These are phyloP conservation scores for Macadamia integrifolia DNA, from an alignment of 164 flowering plant species.

Conservation along the genomic window DNA sequence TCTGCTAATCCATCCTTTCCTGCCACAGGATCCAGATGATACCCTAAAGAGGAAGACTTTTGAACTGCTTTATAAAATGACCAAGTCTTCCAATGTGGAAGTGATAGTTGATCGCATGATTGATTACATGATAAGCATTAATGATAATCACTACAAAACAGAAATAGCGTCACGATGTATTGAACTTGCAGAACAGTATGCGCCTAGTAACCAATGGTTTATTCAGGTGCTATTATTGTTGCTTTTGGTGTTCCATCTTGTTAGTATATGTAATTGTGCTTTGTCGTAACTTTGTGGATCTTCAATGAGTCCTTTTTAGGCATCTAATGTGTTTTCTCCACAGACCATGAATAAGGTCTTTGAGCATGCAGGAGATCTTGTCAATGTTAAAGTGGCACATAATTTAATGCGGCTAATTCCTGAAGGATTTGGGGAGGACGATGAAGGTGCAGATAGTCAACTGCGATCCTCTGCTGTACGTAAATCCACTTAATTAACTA, in stretches of 20 bases:
- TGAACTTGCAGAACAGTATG: conserved; percentile 97
- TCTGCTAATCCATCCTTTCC: background rate
- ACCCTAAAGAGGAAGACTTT: conserved; percentile 97
- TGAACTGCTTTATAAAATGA: conserved; percentile 92
- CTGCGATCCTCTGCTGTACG: conserved; percentile 97
- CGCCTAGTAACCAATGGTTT: conserved; percentile 98
- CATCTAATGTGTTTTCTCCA: conserved; percentile 14
- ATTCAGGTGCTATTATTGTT: conserved; percentile 60
- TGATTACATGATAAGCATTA: conserved; percentile 93
- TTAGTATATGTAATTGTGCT: background rate
- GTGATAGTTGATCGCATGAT: conserved; percentile 98
- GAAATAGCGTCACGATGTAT: conserved; percentile 97
- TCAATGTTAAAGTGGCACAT: conserved; percentile 83
- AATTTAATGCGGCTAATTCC: conserved; percentile 96
- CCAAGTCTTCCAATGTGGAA: conserved; percentile 96
- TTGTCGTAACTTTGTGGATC: background rate
- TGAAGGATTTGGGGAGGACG: conserved; percentile 97
- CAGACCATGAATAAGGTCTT: conserved; percentile 99
- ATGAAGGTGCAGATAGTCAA: conserved; percentile 79
- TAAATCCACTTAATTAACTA: conserved; percentile 11
- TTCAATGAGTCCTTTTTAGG: background rate
- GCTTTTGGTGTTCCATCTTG: background rate
- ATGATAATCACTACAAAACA: conserved; percentile 88
- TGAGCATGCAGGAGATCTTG: conserved; percentile 99
- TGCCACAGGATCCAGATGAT: conserved; percentile 93